Evolutionary conservation across 352 stramenopile genomes (phyloP), one percentile per base, ranked within the genome.

Genomic region (Globisporangium spiculum): DNA sequence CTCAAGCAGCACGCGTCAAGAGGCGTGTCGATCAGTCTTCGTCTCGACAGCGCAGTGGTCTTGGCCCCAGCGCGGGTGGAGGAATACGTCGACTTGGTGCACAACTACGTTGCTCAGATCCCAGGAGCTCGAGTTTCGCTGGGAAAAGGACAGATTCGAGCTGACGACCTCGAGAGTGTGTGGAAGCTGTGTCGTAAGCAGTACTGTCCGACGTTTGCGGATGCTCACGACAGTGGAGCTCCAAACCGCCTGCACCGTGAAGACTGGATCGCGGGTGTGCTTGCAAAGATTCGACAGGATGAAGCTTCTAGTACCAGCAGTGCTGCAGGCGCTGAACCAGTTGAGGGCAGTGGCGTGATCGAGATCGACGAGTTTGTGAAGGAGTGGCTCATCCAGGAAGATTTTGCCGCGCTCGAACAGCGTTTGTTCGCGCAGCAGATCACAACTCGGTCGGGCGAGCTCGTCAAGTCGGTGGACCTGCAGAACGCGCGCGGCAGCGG

Each of bases 331-430:
- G 14, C 4, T 20, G 41, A 48, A 7, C 3, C 41, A n/a, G 14
- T 6, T n/a, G 41, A 32, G 16, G 30, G 20, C 46, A 61, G 34
- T 8, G 59, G 32, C 22, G 58, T 50, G 54, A 76, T 92, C 20
- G 68, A 78, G 14, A 74, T 90, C 12, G 70, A 79, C 0, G 86
- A 81, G 55, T 94, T 94, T 50, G 80, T 94, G 22, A 80, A 88
- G 60, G 81, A 91, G 59, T 94, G 86, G 86, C 80, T 94, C 2
- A 60, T 93, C 18, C 81, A 81, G 27, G 86, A 94, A 75, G 73
- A 81, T 4, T 89, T 93, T 67, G 79, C 66, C 4, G 65, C 72
- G 30, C 72, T 93, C 14, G 86, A 93, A 63, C 73, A 73, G 12
- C 32, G 83, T 41, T 48, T 93, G 16, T 88, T 91, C 34, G 68